Base-by-base conservation (phyloP, 257 asterid species). In the Voacanga thouarsii region DNA sequence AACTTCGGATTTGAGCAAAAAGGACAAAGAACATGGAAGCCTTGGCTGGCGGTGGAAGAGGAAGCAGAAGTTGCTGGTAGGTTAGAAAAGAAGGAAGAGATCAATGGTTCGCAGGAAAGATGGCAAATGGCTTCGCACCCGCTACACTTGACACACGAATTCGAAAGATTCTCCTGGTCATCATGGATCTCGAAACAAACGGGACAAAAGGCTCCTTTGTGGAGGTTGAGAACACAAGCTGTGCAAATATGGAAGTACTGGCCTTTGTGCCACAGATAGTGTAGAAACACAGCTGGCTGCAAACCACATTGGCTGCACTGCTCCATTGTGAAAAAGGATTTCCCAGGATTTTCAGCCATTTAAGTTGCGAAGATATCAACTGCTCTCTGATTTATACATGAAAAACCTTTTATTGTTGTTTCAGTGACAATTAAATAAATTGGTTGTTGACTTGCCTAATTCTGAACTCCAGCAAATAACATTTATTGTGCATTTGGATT, bases 1-100 rank as follows among this genome's bases (percentile, higher is more conserved):
- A 69, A 69, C 0, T 69, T 43, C 23, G 74, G 74, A 44, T 69
- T 11, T 16, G 74, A 43, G 45, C 74, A 69, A 69, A 53, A 69
- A 41, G 5, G 37, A 21, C 55, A 69, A 41, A 41, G 4, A 33
- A 41, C 39, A 14, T 1, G 28, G 9, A 19, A 19, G 7, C 64
- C 24, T 26, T 21, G 30, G 24, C 1, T 8, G 24, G 33, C 5
- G 5, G 28, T 1, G 1, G 74, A 12, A 30, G 7, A 10, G 19
- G 74, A 43, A 21, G 33, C n/a, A 0, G 53, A 41, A 28, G 51
- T 39, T 67, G 53, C 23, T 9, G 74, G 30, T 9, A 8, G 1
- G 24, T 3, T 11, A 6, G 15, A 21, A 12, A 5, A 44, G 6
- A 44, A 8, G 6, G 8, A 5, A 44, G 9, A 44, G 47, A 44